Base-by-base conservation (phyloP, 1,284 basidiomycete species). In the Meripilus lineatus region DNA sequence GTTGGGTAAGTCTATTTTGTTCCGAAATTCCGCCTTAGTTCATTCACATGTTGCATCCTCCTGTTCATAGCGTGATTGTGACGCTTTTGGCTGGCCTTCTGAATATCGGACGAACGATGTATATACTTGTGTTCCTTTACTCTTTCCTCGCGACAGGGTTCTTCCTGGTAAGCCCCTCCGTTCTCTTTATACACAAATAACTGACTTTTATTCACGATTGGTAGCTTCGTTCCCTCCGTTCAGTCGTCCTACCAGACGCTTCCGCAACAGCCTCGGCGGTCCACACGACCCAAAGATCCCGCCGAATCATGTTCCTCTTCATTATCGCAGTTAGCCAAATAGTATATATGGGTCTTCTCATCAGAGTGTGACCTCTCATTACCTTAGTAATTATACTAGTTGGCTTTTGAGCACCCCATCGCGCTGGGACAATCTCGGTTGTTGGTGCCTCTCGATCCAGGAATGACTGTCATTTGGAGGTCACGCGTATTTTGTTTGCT, bases 191-290 rank as follows among this genome's bases (percentile, higher is more conserved):
- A n/a, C 28, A 18, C 13, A 5, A 23, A 34, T 32, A 21, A 34
- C 32, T 25, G 20, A 7, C 15, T 38, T 44, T 15, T 8, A 15
- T 20, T 15, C 25, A 37, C 15, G 26, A 21, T 23, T 17, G 6
- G 33, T 32, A 93, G 90, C 80, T 93, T 32, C 90, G 93, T 42
- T 94, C 93, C 3, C 75, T 98, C 21, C 89, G 93, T 45, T 91
- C 91, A 33, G 84, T 96, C 42, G 81, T 96, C 38, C 77, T 97
- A 2, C 93, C 94, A 3, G 72, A 74, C 20, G 63, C 75, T 2
- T 67, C 73, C 6, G 66, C 68, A 15, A 66, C 67, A 20, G 66
- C 75, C 3, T 75, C 75, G 5, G 89, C 88, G 0, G 79, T 94
- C 26, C 84, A 83, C 17, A 87, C 87, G 51, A 78, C 84, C 0